These are phyloP conservation scores for Angophora floribunda DNA, from an alignment of 345 rosid genomes.

Conservation along the genomic window DNA sequence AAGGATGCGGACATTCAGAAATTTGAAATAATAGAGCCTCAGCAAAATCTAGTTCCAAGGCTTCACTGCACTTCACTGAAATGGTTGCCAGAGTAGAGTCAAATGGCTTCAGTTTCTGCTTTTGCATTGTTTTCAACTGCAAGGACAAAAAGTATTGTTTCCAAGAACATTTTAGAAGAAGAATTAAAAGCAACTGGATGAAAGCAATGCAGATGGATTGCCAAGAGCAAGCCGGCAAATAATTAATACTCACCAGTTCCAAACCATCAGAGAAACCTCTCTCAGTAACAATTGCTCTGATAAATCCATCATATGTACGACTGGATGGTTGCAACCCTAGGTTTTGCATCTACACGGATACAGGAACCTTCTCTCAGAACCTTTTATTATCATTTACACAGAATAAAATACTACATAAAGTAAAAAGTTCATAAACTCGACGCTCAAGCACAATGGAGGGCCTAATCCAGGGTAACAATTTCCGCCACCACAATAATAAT, in stretches of 20 bases:
- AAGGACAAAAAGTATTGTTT: not conserved
- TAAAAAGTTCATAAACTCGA: not conserved
- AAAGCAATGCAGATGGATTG: not conserved
- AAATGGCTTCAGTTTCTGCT: slow-evolving; percentile 53
- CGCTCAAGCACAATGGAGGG: not conserved
- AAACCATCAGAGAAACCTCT: slow-evolving; percentile 43
- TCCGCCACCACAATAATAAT: not conserved
- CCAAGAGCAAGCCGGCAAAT: not conserved
- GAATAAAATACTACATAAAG: not conserved
- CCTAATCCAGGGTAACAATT: not conserved
- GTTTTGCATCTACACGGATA: slow-evolving; percentile 55
- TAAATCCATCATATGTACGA: slow-evolving; percentile 48
- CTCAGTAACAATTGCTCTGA: slow-evolving; percentile 46
- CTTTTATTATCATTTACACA: not conserved
- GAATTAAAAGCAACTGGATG: not conserved
- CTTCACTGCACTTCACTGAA: slow-evolving; percentile 54
- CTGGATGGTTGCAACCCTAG: slow-evolving; percentile 67
- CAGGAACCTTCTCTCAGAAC: not conserved
- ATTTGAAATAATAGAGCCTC: slow-evolving; percentile 59
- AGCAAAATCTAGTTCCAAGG: slow-evolving; percentile 67
- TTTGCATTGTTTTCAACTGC: slow-evolving; percentile 66
- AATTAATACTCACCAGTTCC: slow-evolving; percentile 36
- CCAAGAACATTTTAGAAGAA: not conserved
- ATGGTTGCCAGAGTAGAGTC: slow-evolving; percentile 55
- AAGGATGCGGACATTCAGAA: slow-evolving; percentile 25